phyloP scores from a whole-genome alignment of 2,329 filamentous ascomycete species.

The Diaporthe sp. region DNA sequence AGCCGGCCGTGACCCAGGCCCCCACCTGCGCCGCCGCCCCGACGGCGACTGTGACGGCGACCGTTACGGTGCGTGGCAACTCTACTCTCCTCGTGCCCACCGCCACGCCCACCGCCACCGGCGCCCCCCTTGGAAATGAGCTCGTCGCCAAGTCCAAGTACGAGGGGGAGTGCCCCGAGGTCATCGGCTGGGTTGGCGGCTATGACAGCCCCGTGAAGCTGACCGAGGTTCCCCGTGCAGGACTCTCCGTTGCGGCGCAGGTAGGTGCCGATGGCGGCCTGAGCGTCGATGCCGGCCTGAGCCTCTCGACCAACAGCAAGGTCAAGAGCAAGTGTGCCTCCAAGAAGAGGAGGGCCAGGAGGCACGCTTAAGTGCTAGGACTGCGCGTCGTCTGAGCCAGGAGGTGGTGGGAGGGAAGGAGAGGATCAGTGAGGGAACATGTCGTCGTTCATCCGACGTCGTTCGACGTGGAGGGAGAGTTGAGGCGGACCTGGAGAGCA shows the following conservation, averaged over 20 bases:
- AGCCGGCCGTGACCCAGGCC: slow-evolving; percentile 38
- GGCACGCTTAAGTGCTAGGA: slow-evolving; percentile 30
- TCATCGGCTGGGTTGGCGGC: slow-evolving; percentile 37
- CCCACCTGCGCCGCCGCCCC: slow-evolving; percentile 42
- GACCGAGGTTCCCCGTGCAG: slow-evolving; percentile 36
- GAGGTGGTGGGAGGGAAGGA: too few species aligned
- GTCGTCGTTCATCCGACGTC: neutral
- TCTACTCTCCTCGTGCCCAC: slow-evolving; percentile 31
- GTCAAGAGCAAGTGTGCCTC: slow-evolving; percentile 28
- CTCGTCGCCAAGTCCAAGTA: slow-evolving; percentile 12
- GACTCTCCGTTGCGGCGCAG: slow-evolving; percentile 14
- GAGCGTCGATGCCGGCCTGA: neutral
- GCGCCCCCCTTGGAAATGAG: neutral
- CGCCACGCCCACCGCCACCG: slow-evolving; percentile 15
- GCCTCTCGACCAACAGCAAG: too few species aligned
- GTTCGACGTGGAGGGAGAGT: neutral
- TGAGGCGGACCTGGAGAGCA: slow-evolving; percentile 24
- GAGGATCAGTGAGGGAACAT: too few species aligned
- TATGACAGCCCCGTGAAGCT: slow-evolving; percentile 39
- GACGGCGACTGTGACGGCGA: slow-evolving; percentile 44
- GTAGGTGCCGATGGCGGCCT: neutral
- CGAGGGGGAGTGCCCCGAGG: slow-evolving; percentile 36
- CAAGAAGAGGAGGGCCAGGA: slow-evolving; percentile 36
- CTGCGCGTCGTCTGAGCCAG: too few species aligned
- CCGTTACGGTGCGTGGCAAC: slow-evolving; percentile 40